Conservation (phyloP, 768 basidiomycete species). For the Chalciporus pseudorubinellus region DNA sequence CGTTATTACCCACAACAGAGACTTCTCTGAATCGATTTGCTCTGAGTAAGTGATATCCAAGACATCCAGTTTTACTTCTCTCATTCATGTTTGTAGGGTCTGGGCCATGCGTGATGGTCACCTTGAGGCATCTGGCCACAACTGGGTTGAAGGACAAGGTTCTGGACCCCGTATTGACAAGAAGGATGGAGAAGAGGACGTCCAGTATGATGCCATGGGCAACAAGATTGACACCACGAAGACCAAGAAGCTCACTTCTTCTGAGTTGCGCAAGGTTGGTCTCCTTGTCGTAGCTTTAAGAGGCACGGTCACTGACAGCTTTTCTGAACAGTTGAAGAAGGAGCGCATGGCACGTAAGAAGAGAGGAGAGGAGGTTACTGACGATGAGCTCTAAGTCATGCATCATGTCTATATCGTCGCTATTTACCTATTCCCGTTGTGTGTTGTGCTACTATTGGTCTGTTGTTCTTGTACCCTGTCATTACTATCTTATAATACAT, state of each 20-base stretch:
- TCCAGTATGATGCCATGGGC: slow-evolving; percentile 94
- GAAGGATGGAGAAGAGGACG: slow-evolving; percentile 88
- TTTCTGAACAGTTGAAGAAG: slow-evolving; percentile 69
- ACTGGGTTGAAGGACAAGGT: slow-evolving; percentile 99
- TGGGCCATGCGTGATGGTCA: slow-evolving; percentile 99
- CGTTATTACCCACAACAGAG: slow-evolving; percentile 95
- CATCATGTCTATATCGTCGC: slow-evolving; percentile 8
- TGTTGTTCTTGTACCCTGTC: slow-evolving; percentile 22
- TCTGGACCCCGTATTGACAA: slow-evolving; percentile 94
- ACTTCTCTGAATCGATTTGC: slow-evolving; percentile 99
- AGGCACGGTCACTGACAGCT: slow-evolving; percentile 11
- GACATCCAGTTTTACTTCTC: neutral
- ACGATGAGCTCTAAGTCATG: slow-evolving; percentile 47
- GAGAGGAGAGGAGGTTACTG: slow-evolving; percentile 75
- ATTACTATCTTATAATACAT: slow-evolving; percentile 18
- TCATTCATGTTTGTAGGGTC: slow-evolving; percentile 44
- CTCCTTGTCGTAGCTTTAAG: neutral
- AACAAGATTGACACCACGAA: slow-evolving; percentile 92
- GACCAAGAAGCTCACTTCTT: slow-evolving; percentile 78
- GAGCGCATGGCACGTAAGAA: slow-evolving; percentile 90
- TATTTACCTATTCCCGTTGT: slow-evolving; percentile 13
- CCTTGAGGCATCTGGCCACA: slow-evolving; percentile 96
- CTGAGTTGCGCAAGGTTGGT: slow-evolving; percentile 77
- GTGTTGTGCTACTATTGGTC: slow-evolving; percentile 13
- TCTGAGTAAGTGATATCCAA: slow-evolving; percentile 51